phyloP scores from a whole-genome alignment of 306 rosid species.

The Cucurbita argyrosperma region DNA sequence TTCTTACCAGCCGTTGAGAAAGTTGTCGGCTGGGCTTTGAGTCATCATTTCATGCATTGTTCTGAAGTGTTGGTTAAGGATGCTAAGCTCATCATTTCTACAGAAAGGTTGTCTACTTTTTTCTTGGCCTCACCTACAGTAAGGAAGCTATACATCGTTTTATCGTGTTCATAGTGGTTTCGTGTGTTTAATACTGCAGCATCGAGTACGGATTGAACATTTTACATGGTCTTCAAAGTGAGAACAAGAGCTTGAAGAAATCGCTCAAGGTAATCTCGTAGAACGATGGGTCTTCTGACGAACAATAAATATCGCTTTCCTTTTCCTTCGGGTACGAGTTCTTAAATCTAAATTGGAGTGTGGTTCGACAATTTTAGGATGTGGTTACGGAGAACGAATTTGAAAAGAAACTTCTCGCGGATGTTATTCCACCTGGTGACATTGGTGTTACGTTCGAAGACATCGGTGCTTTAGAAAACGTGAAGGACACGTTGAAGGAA shows the following conservation, averaged over 20 bases:
- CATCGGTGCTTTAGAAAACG: conserved; percentile 89
- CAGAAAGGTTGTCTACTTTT: conserved; percentile 48
- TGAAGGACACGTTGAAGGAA: conserved; percentile 91
- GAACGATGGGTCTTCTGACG: neutral
- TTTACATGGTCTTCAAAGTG: conserved; percentile 60
- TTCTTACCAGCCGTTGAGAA: conserved; percentile 54
- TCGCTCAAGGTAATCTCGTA: conserved; percentile 49
- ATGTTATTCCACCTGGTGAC: conserved; percentile 83
- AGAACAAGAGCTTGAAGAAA: conserved; percentile 60
- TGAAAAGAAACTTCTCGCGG: conserved; percentile 80
- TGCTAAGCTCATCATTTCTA: conserved; percentile 43
- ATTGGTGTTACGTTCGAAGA: conserved; percentile 94
- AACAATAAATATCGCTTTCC: neutral
- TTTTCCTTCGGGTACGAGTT: neutral
- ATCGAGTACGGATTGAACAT: conserved; percentile 54
- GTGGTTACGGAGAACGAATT: conserved; percentile 89
- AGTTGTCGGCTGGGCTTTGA: conserved; percentile 77
- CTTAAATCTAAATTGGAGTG: neutral
- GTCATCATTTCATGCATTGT: conserved; percentile 54
- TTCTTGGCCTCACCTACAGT: neutral
- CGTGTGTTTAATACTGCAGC: conserved; percentile 35
- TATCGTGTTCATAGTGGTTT: conserved; percentile 8
- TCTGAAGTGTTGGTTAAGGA: conserved; percentile 36
- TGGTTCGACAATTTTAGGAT: conserved; percentile 34
- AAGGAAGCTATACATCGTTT: neutral